These are phyloP conservation scores for Entomortierella chlamydospora DNA, from an alignment of 192 early-diverging fungal species.

Conservation along the genomic window DNA sequence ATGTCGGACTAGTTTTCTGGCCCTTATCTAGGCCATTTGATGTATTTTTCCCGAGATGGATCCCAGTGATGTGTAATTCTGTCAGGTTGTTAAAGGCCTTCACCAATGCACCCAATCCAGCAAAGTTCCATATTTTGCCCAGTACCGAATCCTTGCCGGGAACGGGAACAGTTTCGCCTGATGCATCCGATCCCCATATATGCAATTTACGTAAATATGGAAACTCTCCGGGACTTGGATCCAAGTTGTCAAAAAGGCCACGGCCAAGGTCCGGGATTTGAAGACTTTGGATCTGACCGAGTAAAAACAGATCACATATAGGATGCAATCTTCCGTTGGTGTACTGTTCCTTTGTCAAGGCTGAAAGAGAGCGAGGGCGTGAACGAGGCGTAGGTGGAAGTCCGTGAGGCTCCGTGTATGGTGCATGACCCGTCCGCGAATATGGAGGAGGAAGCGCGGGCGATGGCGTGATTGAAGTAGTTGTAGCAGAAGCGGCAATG, in stretches of 20 bases:
- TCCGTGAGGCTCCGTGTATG: neutral
- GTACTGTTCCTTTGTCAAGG: neutral
- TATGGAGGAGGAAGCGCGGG: constrained; percentile 13
- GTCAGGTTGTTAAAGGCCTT: constrained; percentile 20
- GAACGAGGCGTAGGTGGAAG: neutral
- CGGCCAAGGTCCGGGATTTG: constrained; percentile 21
- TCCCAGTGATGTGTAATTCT: constrained; percentile 16
- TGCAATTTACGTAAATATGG: constrained; percentile 13
- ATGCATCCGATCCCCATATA: constrained; percentile 17
- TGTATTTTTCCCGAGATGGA: constrained; percentile 11
- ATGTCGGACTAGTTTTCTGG: too few relatives aligned
- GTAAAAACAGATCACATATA: constrained; percentile 7
- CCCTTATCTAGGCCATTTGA: neutral
- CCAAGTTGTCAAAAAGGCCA: neutral
- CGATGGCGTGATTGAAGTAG: neutral
- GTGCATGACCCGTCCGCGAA: neutral
- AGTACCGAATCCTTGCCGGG: neutral
- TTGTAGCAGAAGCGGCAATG: too few relatives aligned
- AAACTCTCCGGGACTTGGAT: constrained; percentile 17
- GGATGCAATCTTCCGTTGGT: neutral
- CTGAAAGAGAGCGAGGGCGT: neutral
- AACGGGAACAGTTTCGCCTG: neutral
- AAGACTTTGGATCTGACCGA: constrained; percentile 12
- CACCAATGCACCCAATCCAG: constrained; percentile 5
- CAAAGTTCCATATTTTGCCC: neutral